Evolutionary conservation across 2,329 filamentous ascomycete genomes (phyloP).

Genomic region (Madurella fahalii): DNA sequence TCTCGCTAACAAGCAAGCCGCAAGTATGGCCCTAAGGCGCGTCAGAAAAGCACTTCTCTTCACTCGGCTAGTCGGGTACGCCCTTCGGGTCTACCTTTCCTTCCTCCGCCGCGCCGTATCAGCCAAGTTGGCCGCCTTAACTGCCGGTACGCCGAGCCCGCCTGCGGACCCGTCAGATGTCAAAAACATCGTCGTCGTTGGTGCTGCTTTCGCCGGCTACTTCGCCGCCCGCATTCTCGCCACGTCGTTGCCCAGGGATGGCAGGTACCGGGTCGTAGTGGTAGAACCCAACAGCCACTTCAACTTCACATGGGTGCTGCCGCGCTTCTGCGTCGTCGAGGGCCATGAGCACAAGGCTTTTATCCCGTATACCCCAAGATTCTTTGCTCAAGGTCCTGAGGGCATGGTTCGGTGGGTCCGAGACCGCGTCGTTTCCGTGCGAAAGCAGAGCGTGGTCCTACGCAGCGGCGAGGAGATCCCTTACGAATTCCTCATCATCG

Average conservation of each 20-base stretch:
- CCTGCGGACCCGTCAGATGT: slow-evolving; percentile 10
- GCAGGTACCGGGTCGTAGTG: slow-evolving; percentile 48
- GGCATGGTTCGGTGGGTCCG: slow-evolving; percentile 20
- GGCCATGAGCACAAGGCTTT: slow-evolving; percentile 57
- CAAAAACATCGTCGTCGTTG: slow-evolving; percentile 51
- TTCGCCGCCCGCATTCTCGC: slow-evolving; percentile 46
- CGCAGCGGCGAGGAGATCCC: slow-evolving; percentile 41
- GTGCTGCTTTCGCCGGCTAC: slow-evolving; percentile 55
- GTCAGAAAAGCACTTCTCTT: slow-evolving; percentile 14
- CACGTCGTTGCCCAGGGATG: slow-evolving; percentile 43
- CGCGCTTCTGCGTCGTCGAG: slow-evolving; percentile 53
- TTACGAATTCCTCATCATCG: slow-evolving; percentile 54
- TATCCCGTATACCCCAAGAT: slow-evolving; percentile 46
- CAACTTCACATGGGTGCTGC: slow-evolving; percentile 57
- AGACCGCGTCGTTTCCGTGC: slow-evolving; percentile 36
- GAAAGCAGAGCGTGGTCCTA: slow-evolving; percentile 37
- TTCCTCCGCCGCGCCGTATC: slow-evolving; percentile 7
- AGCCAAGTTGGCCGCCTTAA: slow-evolving; percentile 6
- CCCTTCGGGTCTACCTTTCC: slow-evolving; percentile 7
- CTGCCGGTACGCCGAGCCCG: not conserved
- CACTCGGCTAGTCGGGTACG: slow-evolving; percentile 13
- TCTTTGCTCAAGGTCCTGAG: slow-evolving; percentile 23
- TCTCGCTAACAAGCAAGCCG: slow-evolving; percentile 15
- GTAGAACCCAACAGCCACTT: slow-evolving; percentile 59
- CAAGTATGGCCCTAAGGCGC: slow-evolving; percentile 10